Evolutionary conservation across 345 rosid species (phyloP), one percentile per base, ranked within the genome.

Genomic region (Lepidium aucheri): DNA sequence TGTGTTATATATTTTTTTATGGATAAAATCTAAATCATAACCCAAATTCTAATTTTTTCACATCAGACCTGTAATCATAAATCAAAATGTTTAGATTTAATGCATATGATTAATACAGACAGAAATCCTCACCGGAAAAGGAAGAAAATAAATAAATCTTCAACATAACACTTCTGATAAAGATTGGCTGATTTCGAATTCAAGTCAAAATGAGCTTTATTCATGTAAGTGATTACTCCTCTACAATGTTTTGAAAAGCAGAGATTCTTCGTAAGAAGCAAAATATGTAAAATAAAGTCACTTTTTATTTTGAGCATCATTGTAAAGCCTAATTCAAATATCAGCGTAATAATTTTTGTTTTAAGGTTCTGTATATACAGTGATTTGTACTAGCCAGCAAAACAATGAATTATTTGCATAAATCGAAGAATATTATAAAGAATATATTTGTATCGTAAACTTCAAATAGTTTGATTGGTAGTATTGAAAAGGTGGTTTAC

Each of bases 191-290:
- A 30, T 73, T 65, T 65, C 43, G 55, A 65, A 65, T 73, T 51
- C 56, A 44, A 60, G 72, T 66, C 51, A 66, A 73, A 35, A n/a
- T n/a, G 22, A 35, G 40, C 71, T 73, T 59, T 66, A 20, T 57
- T 15, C 32, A 33, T 34, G 67, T 13, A 58, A 72, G 26, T 63
- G 60, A 63, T 55, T 44, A 36, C 56, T 53, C 28, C 24, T 26
- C 30, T 52, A 43, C 12, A 24, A 45, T 36, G 47, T 53, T 46
- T 44, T 47, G 1, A 55, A 71, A 72, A 65, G 72, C 47, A 57
- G 61, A 50, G 18, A 72, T 65, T 50, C 71, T 43, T 73, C 62
- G 54, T 51, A 43, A 59, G 72, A 59, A 36, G 67, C 67, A 65
- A 59, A 41, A 51, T 52, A 51, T 33, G 36, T 51, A 51, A 61